Evolutionary conservation across 768 basidiomycete genomes (phyloP).

Genomic region (Boletus rufocinnamomeus): DNA sequence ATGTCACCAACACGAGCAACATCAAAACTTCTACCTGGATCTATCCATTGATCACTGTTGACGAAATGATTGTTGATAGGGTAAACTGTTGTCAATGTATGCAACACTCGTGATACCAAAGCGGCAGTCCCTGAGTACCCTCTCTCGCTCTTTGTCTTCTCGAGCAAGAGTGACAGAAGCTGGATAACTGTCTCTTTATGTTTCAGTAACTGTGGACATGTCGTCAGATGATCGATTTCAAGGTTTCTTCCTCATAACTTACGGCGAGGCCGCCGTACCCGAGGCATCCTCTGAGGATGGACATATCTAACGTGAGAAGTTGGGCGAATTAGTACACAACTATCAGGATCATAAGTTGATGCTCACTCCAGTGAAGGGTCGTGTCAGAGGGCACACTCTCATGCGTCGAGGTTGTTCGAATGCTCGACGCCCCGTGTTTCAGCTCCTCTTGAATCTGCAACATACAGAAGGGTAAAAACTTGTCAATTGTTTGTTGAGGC

Average conservation of each 20-base stretch:
- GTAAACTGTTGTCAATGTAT: conserved; percentile 75
- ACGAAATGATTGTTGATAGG: conserved; percentile 78
- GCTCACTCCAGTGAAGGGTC: conserved; percentile 89
- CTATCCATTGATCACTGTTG: conserved; percentile 78
- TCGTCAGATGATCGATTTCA: conserved; percentile 1
- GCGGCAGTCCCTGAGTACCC: conserved; percentile 82
- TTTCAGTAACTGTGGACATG: conserved; percentile 57
- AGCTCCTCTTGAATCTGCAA: conserved; percentile 82
- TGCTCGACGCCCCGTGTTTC: conserved; percentile 85
- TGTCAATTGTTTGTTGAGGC: conserved; percentile 73
- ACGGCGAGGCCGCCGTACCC: conserved; percentile 71
- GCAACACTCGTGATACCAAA: conserved; percentile 72
- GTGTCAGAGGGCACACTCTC: conserved; percentile 80
- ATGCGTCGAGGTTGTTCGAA: conserved; percentile 76
- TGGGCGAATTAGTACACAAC: conserved; percentile 1
- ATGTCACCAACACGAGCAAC: conserved; percentile 10
- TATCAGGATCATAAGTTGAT: conserved; percentile 1
- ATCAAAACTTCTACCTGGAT: conserved; percentile 53
- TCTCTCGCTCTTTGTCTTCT: conserved; percentile 85
- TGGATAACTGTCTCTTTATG: conserved; percentile 66
- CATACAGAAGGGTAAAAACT: conserved; percentile 78
- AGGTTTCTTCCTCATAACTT: conserved; percentile 25
- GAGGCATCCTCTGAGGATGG: conserved; percentile 80
- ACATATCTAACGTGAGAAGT: conserved; percentile 54
- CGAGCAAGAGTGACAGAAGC: conserved; percentile 64